phyloP scores from a whole-genome alignment of 139 green algal genomes.

The Tetradesmus lagerheimii region DNA sequence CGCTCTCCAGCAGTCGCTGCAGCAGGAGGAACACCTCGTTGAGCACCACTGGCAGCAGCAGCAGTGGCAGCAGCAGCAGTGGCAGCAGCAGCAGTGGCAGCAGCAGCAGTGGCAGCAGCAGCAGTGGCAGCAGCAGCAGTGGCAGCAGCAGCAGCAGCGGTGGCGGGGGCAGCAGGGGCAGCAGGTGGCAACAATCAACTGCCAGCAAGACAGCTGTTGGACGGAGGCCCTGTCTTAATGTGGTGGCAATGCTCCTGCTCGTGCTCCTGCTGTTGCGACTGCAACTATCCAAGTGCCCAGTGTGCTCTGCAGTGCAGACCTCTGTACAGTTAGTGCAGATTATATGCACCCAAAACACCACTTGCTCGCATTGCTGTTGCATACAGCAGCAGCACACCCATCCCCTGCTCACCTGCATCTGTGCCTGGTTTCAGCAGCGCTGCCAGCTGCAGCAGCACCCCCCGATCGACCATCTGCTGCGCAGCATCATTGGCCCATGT shows the following conservation, averaged over 20 bases:
- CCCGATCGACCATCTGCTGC: background rate
- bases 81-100: background rate
- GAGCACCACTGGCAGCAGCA: constrained; percentile 12
- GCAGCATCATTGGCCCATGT: background rate
- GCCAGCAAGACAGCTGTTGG: too few species aligned
- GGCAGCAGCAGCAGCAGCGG: background rate
- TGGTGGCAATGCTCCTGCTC: too few species aligned
- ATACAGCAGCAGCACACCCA: background rate
- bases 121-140: background rate
- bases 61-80: background rate
- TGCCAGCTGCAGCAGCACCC: background rate
- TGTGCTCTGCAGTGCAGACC: too few species aligned
- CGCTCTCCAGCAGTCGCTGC: constrained; percentile 17
- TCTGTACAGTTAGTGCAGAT: too few species aligned
- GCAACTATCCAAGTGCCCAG: too few species aligned
- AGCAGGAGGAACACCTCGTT: background rate
- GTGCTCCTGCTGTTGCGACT: too few species aligned
- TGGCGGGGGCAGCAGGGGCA: background rate
- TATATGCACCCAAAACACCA: too few species aligned
- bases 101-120: background rate
- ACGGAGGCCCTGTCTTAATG: too few species aligned
- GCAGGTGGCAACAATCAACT: too few species aligned
- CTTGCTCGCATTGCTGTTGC: too few species aligned
- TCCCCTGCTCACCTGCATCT: constrained; percentile 7
- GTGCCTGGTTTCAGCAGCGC: constrained; percentile 13